A percentile compares a stretch with the other conserved stretches of the same genome.
Evolutionary conservation across 495 filamentous ascomycete genomes (phyloP).

Genomic region (Tuber melanosporum): DNA sequence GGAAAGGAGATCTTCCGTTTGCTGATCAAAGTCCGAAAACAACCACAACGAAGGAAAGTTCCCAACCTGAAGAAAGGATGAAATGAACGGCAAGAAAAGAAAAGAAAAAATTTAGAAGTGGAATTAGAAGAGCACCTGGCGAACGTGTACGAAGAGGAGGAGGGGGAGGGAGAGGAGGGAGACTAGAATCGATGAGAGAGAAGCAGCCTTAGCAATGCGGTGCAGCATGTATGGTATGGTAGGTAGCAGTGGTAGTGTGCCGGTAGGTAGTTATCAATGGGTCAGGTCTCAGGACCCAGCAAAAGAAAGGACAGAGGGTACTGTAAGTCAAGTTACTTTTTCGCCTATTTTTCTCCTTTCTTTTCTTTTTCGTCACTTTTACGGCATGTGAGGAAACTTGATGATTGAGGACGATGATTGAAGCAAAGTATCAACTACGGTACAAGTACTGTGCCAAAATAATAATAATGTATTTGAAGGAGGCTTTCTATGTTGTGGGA

Average conservation of each 20-base stretch:
- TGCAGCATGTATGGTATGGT: slow-evolving; percentile 1
- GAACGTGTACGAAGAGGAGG: slow-evolving; percentile 43
- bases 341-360: neutral
- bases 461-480: neutral
- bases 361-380: neutral
- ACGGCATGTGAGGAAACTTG: neutral
- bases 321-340: neutral
- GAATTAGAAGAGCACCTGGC: slow-evolving; percentile 37
- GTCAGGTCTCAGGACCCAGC: neutral
- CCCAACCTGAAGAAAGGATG: slow-evolving; percentile 31
- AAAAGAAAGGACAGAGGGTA: neutral
- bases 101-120: slow-evolving; percentile 39
- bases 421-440: neutral
- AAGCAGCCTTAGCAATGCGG: slow-evolving; percentile 13
- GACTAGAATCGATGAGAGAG: slow-evolving; percentile 40
- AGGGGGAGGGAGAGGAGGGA: slow-evolving; percentile 28
- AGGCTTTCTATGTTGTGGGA: neutral
- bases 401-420: neutral
- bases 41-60: slow-evolving; percentile 40
- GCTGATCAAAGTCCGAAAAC: slow-evolving; percentile 35
- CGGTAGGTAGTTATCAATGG: neutral
- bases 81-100: slow-evolving; percentile 39
- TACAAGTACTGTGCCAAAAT: neutral
- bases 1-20: slow-evolving; percentile 31
- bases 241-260: slow-evolving; percentile 11